Evolutionary conservation across 2,329 filamentous ascomycete species (phyloP), one percentile per base, ranked within the genome.

Genomic region (Microdochium paspali): DNA sequence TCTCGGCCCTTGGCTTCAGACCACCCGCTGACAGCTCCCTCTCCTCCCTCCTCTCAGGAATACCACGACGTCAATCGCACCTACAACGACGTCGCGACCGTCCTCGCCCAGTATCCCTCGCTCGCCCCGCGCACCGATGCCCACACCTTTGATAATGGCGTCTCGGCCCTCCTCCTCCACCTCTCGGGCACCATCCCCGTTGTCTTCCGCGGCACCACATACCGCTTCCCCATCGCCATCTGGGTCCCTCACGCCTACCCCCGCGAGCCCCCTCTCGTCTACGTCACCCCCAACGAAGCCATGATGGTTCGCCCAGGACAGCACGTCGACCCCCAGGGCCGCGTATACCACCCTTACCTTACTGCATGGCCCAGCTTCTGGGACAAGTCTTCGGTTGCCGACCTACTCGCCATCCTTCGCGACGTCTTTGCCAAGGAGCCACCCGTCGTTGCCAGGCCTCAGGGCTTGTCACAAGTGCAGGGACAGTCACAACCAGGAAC

Each of bases 181-280:
- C 77, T 98, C 46, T 80, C 81, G 32, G 93, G 93, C 54, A 97
- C 90, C 3, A 69, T 98, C 31, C 90, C 93, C n/a, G 90, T 95
- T 50, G 74, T 78, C 56, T 98, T 97, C 69, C 84, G 91, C 58
- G 91, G 90, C 60, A 84, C 81, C 24, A 86, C 83, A 4, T 98
- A 97, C 67, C 80, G 88, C 54, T 97, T 97, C 58, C 93, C 93
- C 21, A 73, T 98, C 54, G 86, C 87, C 53, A 67, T 97, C 77
- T 97, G 93, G 91, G 76, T 97, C 42, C 93, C 93, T 3, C 88
- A 95, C 61, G 79, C 82, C 47, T 98, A 97, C 63, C 93, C 93
- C 1, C 76, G 80, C 52, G 88, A 95, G 58, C 76, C 89, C 1
- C 93, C 93, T 1, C 77, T 97, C 44, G 80, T 85, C 49, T 97